Conservation (phyloP, 108 stramenopile species). For the Craspedostauros australis region DNA sequence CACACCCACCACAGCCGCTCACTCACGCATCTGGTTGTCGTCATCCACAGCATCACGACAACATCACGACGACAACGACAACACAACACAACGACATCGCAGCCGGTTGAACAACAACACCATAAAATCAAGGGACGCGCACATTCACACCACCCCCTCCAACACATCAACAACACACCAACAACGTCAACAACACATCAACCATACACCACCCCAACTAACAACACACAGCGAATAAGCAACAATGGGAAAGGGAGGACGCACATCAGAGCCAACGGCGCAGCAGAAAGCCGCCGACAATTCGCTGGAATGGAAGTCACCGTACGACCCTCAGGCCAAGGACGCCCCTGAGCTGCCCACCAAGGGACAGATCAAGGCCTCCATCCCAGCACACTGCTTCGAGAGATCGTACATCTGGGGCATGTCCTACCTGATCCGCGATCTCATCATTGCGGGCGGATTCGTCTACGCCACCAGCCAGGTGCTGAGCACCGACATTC, state of each 20-base stretch:
- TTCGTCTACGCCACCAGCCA: conserved; percentile 68
- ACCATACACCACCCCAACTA: too few relatives aligned
- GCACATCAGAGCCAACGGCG: conserved; percentile 12
- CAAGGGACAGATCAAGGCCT: conserved; percentile 86
- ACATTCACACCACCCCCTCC: too few relatives aligned
- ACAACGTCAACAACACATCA: too few relatives aligned
- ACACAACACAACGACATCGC: too few relatives aligned
- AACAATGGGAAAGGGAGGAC: conserved; percentile 57
- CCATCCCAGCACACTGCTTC: conserved; percentile 91
- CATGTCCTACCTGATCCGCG: conserved; percentile 76
- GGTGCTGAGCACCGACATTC: conserved; percentile 76
- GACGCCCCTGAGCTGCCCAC: conserved; percentile 81
- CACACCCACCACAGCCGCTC: too few relatives aligned
- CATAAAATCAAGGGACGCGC: too few relatives aligned
- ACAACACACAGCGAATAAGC: neutral
- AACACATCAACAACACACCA: too few relatives aligned
- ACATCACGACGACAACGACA: too few relatives aligned
- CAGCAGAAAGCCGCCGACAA: conserved; percentile 16
- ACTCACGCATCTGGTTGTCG: too few relatives aligned
- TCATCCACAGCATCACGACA: too few relatives aligned
- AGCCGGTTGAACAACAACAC: too few relatives aligned
- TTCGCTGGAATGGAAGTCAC: conserved; percentile 50
- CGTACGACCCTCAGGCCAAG: conserved; percentile 81
- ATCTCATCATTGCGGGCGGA: conserved; percentile 72
- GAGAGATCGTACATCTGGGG: conserved; percentile 81